A percentile compares a stretch with the other conserved stretches of the same genome.
Conservation (phyloP, 2,329 filamentous ascomycete species). For the Thelonectria blattea region DNA sequence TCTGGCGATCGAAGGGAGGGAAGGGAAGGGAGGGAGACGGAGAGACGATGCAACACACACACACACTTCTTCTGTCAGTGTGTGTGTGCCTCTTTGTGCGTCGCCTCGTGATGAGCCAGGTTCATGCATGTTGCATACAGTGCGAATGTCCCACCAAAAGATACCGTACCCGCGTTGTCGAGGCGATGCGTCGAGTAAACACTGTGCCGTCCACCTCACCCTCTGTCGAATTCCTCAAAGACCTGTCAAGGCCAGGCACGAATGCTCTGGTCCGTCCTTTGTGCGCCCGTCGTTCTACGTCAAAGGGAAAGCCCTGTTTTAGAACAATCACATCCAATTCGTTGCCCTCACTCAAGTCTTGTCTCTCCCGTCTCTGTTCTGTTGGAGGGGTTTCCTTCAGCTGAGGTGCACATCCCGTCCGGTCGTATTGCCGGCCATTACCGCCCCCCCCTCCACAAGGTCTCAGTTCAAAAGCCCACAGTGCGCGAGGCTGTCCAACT, state of each 20-base stretch:
- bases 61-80: background rate
- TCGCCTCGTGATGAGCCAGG: background rate
- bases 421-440: conserved; percentile 8
- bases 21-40: no score
- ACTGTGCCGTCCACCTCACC: no score
- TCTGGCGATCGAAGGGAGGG: background rate
- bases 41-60: background rate
- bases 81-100: background rate
- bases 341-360: no score
- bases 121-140: background rate
- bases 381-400: background rate
- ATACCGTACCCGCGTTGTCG: background rate
- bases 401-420: no score
- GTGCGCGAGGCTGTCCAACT: background rate
- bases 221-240: no score
- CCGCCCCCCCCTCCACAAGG: background rate
- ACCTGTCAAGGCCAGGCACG: no score
- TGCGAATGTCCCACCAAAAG: background rate
- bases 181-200: background rate
- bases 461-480: background rate
- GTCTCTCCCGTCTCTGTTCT: no score
- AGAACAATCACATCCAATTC: no score
- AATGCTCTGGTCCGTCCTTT: no score
- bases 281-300: no score
- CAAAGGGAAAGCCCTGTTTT: no score